These are phyloP conservation scores for Geotrichum citri-aurantii DNA, from an alignment of 1,139 yeast genomes.

Conservation along the genomic window DNA sequence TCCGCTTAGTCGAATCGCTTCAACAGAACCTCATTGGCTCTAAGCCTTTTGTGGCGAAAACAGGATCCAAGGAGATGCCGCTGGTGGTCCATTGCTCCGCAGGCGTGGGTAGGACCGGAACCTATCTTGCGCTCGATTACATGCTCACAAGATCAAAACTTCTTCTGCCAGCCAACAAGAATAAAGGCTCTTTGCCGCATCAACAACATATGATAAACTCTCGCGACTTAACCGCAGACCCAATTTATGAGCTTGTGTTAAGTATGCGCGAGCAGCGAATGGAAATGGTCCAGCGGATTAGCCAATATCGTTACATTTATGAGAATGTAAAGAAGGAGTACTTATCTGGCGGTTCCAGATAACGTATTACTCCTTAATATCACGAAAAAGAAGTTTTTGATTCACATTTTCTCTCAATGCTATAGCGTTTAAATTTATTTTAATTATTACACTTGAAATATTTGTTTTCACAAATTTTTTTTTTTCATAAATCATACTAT, in stretches of 20 bases:
- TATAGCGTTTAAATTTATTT: neutral
- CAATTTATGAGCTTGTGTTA: constrained; percentile 39
- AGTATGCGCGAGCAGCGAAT: constrained; percentile 50
- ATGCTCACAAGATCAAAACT: constrained; percentile 30
- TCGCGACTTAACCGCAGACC: constrained; percentile 21
- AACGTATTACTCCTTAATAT: no score
- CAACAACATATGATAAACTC: neutral
- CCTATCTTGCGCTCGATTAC: constrained; percentile 65
- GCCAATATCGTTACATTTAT: constrained; percentile 51
- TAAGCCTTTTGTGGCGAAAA: neutral
- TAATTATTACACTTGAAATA: neutral
- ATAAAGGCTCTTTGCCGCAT: neutral
- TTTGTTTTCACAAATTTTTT: neutral
- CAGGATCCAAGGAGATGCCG: constrained; percentile 31
- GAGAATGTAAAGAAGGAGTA: constrained; percentile 21
- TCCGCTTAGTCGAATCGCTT: constrained; percentile 30
- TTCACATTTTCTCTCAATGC: neutral
- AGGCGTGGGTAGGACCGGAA: constrained; percentile 81
- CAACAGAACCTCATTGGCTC: neutral
- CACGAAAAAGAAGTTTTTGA: neutral
- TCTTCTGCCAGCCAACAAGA: neutral
- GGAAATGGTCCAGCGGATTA: constrained; percentile 62
- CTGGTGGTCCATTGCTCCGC: constrained; percentile 71
- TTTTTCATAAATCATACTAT: neutral
- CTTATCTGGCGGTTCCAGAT: neutral